A percentile compares a stretch with the other conserved stretches of the same genome.
Conservation (phyloP, 1,139 yeast species). For the Taphrina flavorubra region DNA sequence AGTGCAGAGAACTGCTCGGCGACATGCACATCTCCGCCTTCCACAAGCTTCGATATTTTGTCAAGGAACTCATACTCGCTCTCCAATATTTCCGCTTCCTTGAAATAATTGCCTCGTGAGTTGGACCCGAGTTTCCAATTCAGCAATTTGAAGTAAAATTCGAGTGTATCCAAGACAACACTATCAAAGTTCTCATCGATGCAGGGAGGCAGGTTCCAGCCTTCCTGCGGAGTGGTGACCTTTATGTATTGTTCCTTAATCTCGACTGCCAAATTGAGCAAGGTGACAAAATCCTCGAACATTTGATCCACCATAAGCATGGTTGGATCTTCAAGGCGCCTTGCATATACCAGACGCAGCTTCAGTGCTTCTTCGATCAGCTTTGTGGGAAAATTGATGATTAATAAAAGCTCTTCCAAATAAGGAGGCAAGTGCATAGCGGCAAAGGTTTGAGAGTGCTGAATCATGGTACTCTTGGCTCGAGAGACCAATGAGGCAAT, state of each 20-base stretch:
- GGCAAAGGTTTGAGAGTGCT: conserved; percentile 67
- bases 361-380: conserved; percentile 80
- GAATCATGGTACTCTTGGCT: conserved; percentile 72
- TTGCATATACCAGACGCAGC: conserved; percentile 77
- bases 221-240: conserved; percentile 71
- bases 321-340: conserved; percentile 80
- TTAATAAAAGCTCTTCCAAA: conserved; percentile 67
- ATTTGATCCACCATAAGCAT: conserved; percentile 96
- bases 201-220: conserved; percentile 75
- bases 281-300: conserved; percentile 81
- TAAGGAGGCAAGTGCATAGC: conserved; percentile 78
- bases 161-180: conserved; percentile 74
- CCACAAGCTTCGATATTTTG: conserved; percentile 72
- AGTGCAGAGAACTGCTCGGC: conserved; percentile 71
- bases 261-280: conserved; percentile 75
- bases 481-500: conserved; percentile 77
- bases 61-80: conserved; percentile 70
- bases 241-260: conserved; percentile 72
- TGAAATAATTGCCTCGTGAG: conserved; percentile 70
- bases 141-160: conserved; percentile 71
- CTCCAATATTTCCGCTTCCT: conserved; percentile 84
- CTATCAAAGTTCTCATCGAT: conserved; percentile 74
- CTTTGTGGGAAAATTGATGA: conserved; percentile 78
- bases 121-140: conserved; percentile 80
- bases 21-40: conserved; percentile 83